phyloP scores from a whole-genome alignment of 257 asterid species.

The Nicotiana noctiflora region DNA sequence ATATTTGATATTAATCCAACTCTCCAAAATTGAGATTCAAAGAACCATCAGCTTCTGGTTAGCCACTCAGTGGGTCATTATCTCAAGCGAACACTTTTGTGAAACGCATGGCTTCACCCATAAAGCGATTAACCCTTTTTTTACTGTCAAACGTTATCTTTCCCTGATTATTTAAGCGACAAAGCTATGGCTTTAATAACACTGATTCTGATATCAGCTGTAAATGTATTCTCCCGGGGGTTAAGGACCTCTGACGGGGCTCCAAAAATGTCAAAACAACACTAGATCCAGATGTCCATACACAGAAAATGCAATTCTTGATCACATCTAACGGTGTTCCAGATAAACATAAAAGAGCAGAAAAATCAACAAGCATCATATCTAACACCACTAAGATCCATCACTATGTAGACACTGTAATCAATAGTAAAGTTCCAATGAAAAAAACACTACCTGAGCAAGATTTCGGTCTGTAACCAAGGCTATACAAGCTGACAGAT shows the following conservation, averaged over 20 bases:
- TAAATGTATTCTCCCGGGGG: neutral
- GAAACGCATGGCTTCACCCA: too few relatives aligned
- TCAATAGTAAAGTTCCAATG: neutral
- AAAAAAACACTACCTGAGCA: slow-evolving; percentile 56
- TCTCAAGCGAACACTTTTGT: too few relatives aligned
- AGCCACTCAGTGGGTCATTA: too few relatives aligned
- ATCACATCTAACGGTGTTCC: neutral
- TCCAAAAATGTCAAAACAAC: neutral
- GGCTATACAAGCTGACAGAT: slow-evolving; percentile 75
- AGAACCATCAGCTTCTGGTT: too few relatives aligned
- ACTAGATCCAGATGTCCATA: neutral
- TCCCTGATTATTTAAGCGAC: too few relatives aligned
- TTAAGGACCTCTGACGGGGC: neutral
- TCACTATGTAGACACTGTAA: neutral
- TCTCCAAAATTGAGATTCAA: too few relatives aligned
- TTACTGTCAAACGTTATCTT: too few relatives aligned
- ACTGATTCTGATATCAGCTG: neutral
- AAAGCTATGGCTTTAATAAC: too few relatives aligned
- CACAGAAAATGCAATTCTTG: neutral
- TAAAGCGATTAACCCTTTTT: too few relatives aligned
- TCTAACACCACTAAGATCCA: neutral
- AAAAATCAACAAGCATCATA: slow-evolving; percentile 5
- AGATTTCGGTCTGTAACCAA: slow-evolving; percentile 83
- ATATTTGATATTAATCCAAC: too few relatives aligned
- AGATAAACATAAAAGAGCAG: neutral